Evolutionary conservation across 345 rosid genomes (phyloP), one percentile per base, ranked within the genome.

Genomic region (Ceriops tagal): DNA sequence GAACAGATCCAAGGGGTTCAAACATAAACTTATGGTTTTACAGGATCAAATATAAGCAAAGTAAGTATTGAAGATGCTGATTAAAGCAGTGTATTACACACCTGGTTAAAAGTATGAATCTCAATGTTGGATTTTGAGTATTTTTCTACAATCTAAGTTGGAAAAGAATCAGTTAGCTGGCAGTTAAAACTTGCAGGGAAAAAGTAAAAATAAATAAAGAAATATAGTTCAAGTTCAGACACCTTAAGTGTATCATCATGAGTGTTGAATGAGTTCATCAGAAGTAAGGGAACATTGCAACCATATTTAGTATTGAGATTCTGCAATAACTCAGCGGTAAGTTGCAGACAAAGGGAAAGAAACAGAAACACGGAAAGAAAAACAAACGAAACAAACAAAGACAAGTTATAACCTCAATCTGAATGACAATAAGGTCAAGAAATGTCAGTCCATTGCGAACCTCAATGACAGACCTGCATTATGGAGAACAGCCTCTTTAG

Each of bases 211-310:
- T 15, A 2, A 31, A 20, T 65, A 65, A 21, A 22, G 53, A 34
- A 8, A 28, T n/a, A 35, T 53, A 53, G 20, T 26, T 24, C 56
- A 55, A 62, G 53, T 16, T 60, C 2, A 37, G 60, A 59, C 69
- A 93, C 99, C 96, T 95, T 95, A 58, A 66, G 76, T 49, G 99
- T 95, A 79, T 95, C 97, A 72, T 95, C 99, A 72, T 95, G 99
- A 72, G 96, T 95, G 75, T 95, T 95, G 80, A 95, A 95, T 5
- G 97, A 95, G 88, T 95, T 95, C 99, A 95, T 95, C 57, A 95
- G 87, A 80, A 95, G 96, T 82, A 95, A 67, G 0, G 99, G 97
- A 71, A 95, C 99, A 74, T 80, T 86, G 82, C 96, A 87, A 49
- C 96, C 96, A 74, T 89, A 95, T 78, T 85, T 91, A 43, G 81